Conservation (phyloP, 352 stramenopile genomes). For the Achlya hypogyna region DNA sequence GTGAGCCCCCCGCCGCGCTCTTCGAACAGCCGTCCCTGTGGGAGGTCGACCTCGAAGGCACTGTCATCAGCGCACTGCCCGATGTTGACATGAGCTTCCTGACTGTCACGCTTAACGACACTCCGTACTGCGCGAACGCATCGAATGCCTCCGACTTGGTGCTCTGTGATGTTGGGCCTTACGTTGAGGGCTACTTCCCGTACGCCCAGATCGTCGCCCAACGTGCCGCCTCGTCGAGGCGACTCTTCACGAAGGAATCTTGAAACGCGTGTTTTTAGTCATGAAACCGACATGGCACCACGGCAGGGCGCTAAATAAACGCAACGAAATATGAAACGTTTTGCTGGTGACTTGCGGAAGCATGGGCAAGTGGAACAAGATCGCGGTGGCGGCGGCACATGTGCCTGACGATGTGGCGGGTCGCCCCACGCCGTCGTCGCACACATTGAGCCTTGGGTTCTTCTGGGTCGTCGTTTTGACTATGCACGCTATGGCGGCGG, state of each 20-base stretch:
- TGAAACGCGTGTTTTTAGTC: no score
- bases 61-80: background rate
- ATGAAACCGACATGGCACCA: no score
- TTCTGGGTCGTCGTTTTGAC: background rate
- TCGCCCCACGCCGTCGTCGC: background rate
- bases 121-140: background rate
- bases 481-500: background rate
- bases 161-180: background rate
- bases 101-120: background rate
- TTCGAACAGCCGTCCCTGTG: background rate
- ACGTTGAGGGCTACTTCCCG: background rate
- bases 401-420: background rate
- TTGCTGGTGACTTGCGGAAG: background rate
- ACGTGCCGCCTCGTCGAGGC: background rate
- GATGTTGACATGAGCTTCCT: background rate
- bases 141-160: background rate
- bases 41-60: background rate
- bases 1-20: background rate
- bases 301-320: no score
- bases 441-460: background rate
- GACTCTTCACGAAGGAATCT: background rate
- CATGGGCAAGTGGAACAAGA: constrained; percentile 2
- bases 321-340: background rate
- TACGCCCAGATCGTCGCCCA: background rate
- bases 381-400: background rate